Evolutionary conservation across 2,329 filamentous ascomycete species (phyloP).

Genomic region (Fusarium lateritium): DNA sequence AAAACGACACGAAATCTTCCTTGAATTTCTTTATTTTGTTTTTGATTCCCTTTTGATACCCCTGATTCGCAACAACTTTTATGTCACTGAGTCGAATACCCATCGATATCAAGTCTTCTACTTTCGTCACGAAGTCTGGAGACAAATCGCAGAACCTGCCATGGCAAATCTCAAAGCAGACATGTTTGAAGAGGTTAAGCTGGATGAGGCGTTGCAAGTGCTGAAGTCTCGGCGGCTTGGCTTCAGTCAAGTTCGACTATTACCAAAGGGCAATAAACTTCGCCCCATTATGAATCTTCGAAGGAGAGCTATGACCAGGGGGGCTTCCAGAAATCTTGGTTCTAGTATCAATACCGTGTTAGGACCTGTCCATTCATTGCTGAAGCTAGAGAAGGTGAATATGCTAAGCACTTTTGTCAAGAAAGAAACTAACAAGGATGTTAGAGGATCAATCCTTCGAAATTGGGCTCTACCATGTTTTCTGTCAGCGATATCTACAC

Average conservation of each 20-base stretch:
- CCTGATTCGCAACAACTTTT: slow-evolving; percentile 88
- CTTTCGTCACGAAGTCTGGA: slow-evolving; percentile 96
- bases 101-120: slow-evolving; percentile 90
- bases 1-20: slow-evolving; percentile 84
- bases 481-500: slow-evolving; percentile 85
- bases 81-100: slow-evolving; percentile 90
- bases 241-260: slow-evolving; percentile 82
- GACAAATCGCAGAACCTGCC: slow-evolving; percentile 79
- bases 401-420: not conserved
- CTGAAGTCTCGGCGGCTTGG: slow-evolving; percentile 77
- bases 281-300: slow-evolving; percentile 91
- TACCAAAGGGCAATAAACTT: slow-evolving; percentile 84
- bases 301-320: slow-evolving; percentile 68
- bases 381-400: slow-evolving; percentile 83
- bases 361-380: slow-evolving; percentile 79
- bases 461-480: slow-evolving; percentile 84
- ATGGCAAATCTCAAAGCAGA: slow-evolving; percentile 75
- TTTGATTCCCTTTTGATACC: slow-evolving; percentile 95
- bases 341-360: slow-evolving; percentile 67
- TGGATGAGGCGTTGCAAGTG: slow-evolving; percentile 68
- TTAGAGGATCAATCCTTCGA: slow-evolving; percentile 65
- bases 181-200: slow-evolving; percentile 85
- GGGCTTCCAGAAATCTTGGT: slow-evolving; percentile 74
- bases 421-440: slow-evolving; percentile 30
- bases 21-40: slow-evolving; percentile 91